Evolutionary conservation across 495 filamentous ascomycete genomes (phyloP).

Genomic region (Penicillium nucicola): DNA sequence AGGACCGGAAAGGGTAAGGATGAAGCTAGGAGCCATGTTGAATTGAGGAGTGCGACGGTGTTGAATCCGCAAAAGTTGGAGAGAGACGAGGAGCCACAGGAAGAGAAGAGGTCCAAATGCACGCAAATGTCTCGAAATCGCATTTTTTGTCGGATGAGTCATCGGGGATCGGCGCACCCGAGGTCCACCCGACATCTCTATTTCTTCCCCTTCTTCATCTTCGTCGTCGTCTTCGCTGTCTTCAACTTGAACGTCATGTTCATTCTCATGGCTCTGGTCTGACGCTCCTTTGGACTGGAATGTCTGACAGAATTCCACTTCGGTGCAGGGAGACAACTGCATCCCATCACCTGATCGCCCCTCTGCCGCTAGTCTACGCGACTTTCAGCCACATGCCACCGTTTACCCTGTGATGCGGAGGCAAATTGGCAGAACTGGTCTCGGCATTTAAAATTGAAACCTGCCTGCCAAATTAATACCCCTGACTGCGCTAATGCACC

Average conservation of each 20-base stretch:
- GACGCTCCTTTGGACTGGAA: too few relatives aligned
- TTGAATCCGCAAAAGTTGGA: conserved; percentile 26
- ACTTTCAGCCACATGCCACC: neutral
- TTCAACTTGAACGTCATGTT: neutral
- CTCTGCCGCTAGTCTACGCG: too few relatives aligned
- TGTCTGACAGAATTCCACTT: too few relatives aligned
- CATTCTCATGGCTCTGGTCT: too few relatives aligned
- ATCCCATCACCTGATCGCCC: too few relatives aligned
- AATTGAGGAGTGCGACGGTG: conserved; percentile 16
- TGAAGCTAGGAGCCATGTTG: conserved; percentile 52
- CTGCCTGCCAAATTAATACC: neutral
- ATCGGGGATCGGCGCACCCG: neutral
- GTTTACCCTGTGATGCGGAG: neutral
- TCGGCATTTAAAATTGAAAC: neutral
- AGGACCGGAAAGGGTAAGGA: conserved; percentile 72
- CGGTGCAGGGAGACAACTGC: too few relatives aligned
- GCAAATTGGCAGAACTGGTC: neutral
- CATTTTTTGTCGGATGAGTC: conserved; percentile 2
- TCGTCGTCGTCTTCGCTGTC: too few relatives aligned
- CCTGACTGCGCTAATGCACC: conserved; percentile 1
- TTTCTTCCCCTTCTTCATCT: too few relatives aligned
- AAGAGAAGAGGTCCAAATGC: too few relatives aligned
- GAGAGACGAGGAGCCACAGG: too few relatives aligned
- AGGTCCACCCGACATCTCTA: neutral
- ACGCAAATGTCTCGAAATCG: too few relatives aligned